Base-by-base conservation (phyloP, 805 yeast species). In the Wickerhamiella hasegawae region DNA sequence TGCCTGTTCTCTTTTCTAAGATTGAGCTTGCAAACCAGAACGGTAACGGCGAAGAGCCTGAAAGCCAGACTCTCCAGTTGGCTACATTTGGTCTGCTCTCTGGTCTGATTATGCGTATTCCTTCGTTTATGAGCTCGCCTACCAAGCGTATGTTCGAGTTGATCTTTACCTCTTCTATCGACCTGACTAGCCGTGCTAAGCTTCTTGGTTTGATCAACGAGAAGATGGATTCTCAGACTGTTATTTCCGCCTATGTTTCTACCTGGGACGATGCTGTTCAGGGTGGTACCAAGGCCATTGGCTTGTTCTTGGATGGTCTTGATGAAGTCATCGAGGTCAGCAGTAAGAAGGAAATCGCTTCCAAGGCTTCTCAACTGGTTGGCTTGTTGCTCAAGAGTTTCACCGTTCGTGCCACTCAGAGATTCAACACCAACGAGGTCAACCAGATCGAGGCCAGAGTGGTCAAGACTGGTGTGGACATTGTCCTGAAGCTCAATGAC, bases 401-500 rank as follows among this genome's bases (percentile, higher is more conserved):
- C 43, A 90, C 80, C 46, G 67, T 79, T 59, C 52, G 63, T 21
- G 71, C 85, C 55, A 59, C 71, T 3, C 63, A 59, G 28, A 61
- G 56, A 18, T 76, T 75, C 52, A 84, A 76, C 48, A 66, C 60
- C 43, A 81, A 81, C 51, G 76, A 93, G 10, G 63, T 80, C 44
- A 74, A 78, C 53, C 69, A 93, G 46, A 71, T 87, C 43, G 97
- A 87, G 53, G 66, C 83, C 15, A 68, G 77, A 9, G 71, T 78
- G 51, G 77, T 79, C 47, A 62, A 68, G 26, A 71, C 84, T 52
- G 85, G 80, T 16, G 71, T 87, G 44, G 63, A 63, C 18, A 76
- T 73, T 45, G 92, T 87, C 15, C 68, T 90, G 76, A 85, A 87
- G 57, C 68, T 90, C 58, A 90, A 90, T 53, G 98, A 90, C 54